A percentile compares a stretch with the other conserved stretches of the same genome.
These are phyloP conservation scores for Beauveria scarabaeidicola DNA, from an alignment of 2,329 filamentous ascomycete genomes.

Conservation along the genomic window DNA sequence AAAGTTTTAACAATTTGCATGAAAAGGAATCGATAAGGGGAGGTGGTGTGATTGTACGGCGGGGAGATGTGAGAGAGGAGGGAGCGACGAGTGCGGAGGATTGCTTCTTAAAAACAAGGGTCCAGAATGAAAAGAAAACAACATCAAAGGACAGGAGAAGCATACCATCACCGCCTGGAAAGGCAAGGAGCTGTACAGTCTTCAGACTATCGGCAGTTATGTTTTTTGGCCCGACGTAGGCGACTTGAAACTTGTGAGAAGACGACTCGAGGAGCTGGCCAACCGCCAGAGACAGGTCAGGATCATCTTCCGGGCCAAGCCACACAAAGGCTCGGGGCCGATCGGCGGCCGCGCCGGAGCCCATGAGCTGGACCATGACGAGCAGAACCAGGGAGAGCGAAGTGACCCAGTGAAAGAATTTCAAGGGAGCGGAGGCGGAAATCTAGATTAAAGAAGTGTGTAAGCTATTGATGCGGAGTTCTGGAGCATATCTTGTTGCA, in stretches of 20 bases:
- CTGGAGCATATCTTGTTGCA: background rate
- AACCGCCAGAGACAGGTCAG: constrained; percentile 15
- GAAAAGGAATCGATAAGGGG: background rate
- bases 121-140: background rate
- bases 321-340: constrained; percentile 15
- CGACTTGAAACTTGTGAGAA: constrained; percentile 14
- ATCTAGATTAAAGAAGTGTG: background rate
- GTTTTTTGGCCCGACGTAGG: constrained; percentile 15
- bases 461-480: background rate
- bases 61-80: background rate
- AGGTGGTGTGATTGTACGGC: background rate
- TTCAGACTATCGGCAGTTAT: constrained; percentile 13
- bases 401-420: background rate
- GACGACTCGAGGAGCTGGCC: constrained; percentile 16
- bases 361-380: constrained; percentile 2
- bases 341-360: background rate
- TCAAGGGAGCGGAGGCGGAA: background rate
- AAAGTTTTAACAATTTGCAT: background rate
- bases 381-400: background rate
- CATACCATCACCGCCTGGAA: constrained; percentile 16
- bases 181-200: constrained; percentile 14
- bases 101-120: background rate
- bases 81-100: background rate
- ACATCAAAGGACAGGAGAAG: background rate
- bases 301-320: constrained; percentile 15